These are phyloP conservation scores for Sanghuangporus baumii DNA, from an alignment of 1,284 basidiomycete species.

Conservation along the genomic window DNA sequence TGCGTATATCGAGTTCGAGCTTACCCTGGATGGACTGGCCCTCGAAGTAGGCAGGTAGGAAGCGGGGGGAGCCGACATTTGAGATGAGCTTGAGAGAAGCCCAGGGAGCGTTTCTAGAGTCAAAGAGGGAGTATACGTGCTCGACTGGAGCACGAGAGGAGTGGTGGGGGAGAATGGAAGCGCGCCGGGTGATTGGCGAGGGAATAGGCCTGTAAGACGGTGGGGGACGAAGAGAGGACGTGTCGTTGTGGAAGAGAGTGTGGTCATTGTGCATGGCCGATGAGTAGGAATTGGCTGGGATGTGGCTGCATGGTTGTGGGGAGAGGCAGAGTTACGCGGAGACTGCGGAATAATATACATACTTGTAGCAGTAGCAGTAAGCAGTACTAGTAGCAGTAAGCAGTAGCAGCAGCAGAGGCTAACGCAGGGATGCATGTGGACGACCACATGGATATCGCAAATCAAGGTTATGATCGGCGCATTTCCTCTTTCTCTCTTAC, in stretches of 20 bases:
- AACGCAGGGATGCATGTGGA: too few species aligned
- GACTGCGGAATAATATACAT: too few species aligned
- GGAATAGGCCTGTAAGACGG: not conserved
- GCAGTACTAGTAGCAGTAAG: too few species aligned
- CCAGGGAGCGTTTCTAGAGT: conserved; percentile 15
- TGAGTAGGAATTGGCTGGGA: not conserved
- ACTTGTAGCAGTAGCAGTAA: too few species aligned
- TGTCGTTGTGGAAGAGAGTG: not conserved
- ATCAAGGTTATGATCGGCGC: too few species aligned
- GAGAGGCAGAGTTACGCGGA: not conserved
- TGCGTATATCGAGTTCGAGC: conserved; percentile 13
- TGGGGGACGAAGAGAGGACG: not conserved
- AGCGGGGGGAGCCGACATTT: conserved; percentile 9
- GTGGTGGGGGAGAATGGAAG: not conserved
- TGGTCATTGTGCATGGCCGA: conserved; percentile 8
- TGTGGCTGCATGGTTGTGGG: not conserved
- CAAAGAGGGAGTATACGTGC: conserved; percentile 15
- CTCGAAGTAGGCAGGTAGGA: conserved; percentile 18
- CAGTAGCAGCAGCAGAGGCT: too few species aligned
- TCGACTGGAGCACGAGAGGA: conserved; percentile 11
- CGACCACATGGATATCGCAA: too few species aligned
- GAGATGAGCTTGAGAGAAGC: conserved; percentile 16
- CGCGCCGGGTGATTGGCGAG: not conserved
- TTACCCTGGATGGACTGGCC: conserved; percentile 17
- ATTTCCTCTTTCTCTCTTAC: too few species aligned